A percentile compares a stretch with the other conserved stretches of the same genome.
Evolutionary conservation across 2,329 filamentous ascomycete genomes (phyloP).

Genomic region (Chaetomiaceae sp.): DNA sequence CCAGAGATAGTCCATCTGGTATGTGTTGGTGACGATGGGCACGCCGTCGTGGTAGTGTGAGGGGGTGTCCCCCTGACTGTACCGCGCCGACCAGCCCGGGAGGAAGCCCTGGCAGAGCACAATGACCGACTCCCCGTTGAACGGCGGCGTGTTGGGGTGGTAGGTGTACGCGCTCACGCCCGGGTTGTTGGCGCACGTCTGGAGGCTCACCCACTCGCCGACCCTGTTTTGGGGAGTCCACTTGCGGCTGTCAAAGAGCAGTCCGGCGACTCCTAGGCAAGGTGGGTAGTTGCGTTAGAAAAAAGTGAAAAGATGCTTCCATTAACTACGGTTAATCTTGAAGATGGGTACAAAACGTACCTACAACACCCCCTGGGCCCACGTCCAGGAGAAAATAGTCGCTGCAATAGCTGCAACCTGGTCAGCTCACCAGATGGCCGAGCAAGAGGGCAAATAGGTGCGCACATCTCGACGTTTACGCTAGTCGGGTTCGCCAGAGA

Average conservation of each 20-base stretch:
- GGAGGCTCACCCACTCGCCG: background rate
- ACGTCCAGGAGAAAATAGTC: background rate
- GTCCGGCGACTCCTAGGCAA: background rate
- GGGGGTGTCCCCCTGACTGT: background rate
- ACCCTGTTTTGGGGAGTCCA: background rate
- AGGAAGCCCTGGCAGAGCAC: background rate
- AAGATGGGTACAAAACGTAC: no score
- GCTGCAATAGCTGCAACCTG: background rate
- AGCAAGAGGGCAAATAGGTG: background rate
- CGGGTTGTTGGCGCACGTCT: background rate
- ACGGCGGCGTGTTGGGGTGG: background rate
- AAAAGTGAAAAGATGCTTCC: no score
- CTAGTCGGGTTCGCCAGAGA: background rate
- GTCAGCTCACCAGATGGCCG: background rate
- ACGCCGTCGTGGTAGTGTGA: background rate
- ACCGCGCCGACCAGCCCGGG: background rate
- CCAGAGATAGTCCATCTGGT: conserved; percentile 1
- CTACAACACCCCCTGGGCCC: background rate
- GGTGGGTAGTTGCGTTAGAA: no score
- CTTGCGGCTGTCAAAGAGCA: background rate
- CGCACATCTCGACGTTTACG: background rate
- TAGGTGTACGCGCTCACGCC: background rate
- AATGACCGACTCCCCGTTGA: background rate
- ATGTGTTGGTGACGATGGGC: background rate
- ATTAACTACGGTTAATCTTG: no score